Conservation (phyloP, 768 basidiomycete species). For the Leccinum obscurum region DNA sequence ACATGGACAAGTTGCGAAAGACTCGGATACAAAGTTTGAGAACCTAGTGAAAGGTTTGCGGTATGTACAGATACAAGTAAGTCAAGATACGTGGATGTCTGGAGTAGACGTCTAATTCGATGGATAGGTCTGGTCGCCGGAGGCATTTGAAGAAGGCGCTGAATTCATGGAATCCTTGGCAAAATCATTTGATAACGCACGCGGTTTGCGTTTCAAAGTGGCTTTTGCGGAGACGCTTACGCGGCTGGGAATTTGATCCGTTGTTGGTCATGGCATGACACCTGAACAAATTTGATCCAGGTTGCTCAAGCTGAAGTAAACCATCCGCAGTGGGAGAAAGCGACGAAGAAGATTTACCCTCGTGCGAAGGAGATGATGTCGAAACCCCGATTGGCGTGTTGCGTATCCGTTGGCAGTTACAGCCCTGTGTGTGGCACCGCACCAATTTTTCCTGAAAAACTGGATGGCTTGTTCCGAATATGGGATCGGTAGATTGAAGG, state of each 20-base stretch:
- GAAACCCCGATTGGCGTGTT: constrained; percentile 85
- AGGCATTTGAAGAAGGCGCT: constrained; percentile 89
- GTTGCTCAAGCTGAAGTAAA: constrained; percentile 96
- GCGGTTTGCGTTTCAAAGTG: constrained; percentile 78
- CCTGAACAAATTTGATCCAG: constrained; percentile 37
- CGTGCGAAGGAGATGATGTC: constrained; percentile 82
- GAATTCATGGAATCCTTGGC: constrained; percentile 87
- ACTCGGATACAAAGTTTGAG: constrained; percentile 51
- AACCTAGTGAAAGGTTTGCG: constrained; percentile 50
- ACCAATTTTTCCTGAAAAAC: constrained; percentile 50
- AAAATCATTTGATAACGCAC: constrained; percentile 79
- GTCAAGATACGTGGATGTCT: constrained; percentile 1
- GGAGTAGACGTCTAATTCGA: not conserved
- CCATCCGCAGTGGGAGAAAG: constrained; percentile 92
- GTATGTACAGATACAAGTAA: constrained; percentile 80
- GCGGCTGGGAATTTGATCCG: constrained; percentile 36
- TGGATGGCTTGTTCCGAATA: constrained; percentile 77
- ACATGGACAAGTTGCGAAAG: constrained; percentile 75
- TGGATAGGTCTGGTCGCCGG: constrained; percentile 85
- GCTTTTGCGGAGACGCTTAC: constrained; percentile 84
- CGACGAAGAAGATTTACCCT: constrained; percentile 79
- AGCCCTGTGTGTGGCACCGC: constrained; percentile 83
- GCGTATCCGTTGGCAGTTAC: constrained; percentile 86
- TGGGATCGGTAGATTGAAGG: constrained; percentile 79
- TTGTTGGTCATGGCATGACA: not conserved